Base-by-base conservation (phyloP, 2,329 filamentous ascomycete species). In the Trichoderma polysporum region DNA sequence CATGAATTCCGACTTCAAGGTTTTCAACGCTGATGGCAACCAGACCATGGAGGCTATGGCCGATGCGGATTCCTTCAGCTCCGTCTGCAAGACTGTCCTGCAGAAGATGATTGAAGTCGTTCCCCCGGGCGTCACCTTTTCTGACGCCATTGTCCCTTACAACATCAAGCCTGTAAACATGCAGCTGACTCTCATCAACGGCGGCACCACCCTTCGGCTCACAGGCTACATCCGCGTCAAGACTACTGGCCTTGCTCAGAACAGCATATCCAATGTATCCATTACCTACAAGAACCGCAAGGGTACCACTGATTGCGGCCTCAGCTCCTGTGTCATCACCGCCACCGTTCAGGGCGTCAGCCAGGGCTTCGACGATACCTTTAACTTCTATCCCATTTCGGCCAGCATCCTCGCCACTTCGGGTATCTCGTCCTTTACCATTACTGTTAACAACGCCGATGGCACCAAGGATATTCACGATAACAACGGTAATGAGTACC, bases 51-150 rank as follows among this genome's bases (percentile, higher is more conserved):
- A 73, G 5, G 76, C 80, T 1, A 74, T 89, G 79, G 73, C 79
- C 4, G 79, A 83, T 63, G 72, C 80, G 0, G 71, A 76, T 0
- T 76, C 75, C 12, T 88, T 87, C 76, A 76, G 76, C 45, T 78
- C 71, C 22, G 76, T 79, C 19, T 90, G 87, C 74, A 76, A 79
- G 69, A 77, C 74, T 4, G 80, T 88, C 19, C 76, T 89, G 45
- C 84, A 86, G 72, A 84, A 83, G 73, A 85, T 89, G 86, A 86
- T 89, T 67, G 85, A 90, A n/a, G 79, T 83, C 4, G 86, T 89
- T 0, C 86, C 86, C 2, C 72, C 76, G 2, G 79, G 78, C 3
- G 83, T 87, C 3, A 77, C 76, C 0, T 80, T 89, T 3, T 82
- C 83, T 0, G 82, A 83, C 57, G 79, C 83, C 2, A 82, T 89